Conservation (phyloP, 768 basidiomycete species). For the Russula ochroleuca region DNA sequence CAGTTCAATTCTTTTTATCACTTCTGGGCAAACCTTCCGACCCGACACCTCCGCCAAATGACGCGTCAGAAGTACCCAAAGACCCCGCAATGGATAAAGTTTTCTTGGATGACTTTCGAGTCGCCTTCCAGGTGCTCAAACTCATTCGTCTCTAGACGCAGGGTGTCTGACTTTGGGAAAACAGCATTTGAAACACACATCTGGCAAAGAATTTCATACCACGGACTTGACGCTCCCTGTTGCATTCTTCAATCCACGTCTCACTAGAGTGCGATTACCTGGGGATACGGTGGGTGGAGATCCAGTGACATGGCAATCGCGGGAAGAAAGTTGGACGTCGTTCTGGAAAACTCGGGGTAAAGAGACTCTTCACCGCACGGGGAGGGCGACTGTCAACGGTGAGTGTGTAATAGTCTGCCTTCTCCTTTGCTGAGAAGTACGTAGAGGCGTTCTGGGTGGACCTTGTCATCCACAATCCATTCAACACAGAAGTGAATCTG, state of each 20-base stretch:
- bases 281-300: slow-evolving; percentile 46
- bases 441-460: slow-evolving; percentile 78
- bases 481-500: slow-evolving; percentile 69
- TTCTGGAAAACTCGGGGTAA: slow-evolving; percentile 57
- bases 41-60: slow-evolving; percentile 25
- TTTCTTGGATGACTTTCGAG: slow-evolving; percentile 81
- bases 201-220: slow-evolving; percentile 41
- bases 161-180: slow-evolving; percentile 8
- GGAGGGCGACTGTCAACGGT: slow-evolving; percentile 65
- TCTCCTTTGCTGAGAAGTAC: slow-evolving; percentile 19
- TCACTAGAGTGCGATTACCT: slow-evolving; percentile 55
- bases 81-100: slow-evolving; percentile 50
- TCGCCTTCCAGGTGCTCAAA: slow-evolving; percentile 69
- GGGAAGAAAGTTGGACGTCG: slow-evolving; percentile 60
- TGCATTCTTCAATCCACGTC: slow-evolving; percentile 54
- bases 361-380: slow-evolving; percentile 49
- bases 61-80: slow-evolving; percentile 20
- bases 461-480: slow-evolving; percentile 61
- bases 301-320: slow-evolving; percentile 52
- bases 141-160: not conserved
- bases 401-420: slow-evolving; percentile 21
- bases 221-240: slow-evolving; percentile 59
- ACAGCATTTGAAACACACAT: slow-evolving; percentile 69
- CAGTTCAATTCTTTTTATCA: slow-evolving; percentile 72
- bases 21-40: slow-evolving; percentile 52